Evolutionary conservation across 495 filamentous ascomycete species (phyloP).

Genomic region (Xylaria nigripes): DNA sequence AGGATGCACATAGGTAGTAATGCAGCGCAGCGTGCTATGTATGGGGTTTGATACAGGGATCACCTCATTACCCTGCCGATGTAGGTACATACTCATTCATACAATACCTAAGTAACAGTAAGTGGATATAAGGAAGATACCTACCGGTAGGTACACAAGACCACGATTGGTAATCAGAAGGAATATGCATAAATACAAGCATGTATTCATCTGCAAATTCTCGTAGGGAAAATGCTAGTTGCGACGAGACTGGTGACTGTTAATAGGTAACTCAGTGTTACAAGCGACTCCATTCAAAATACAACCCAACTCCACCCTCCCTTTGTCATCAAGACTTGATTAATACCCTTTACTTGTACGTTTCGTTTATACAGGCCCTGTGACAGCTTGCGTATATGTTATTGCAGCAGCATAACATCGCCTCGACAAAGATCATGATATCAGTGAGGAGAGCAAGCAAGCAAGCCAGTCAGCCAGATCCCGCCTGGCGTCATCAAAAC

Average conservation of each 20-base stretch:
- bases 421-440: too few species aligned
- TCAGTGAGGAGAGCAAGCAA: conserved; percentile 1
- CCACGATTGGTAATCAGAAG: too few species aligned
- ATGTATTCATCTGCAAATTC: neutral
- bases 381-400: neutral
- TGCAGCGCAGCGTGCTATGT: neutral
- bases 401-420: neutral
- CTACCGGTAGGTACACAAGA: too few species aligned
- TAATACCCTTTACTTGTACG: neutral
- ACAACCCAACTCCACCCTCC: conserved; percentile 1
- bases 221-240: neutral
- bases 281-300: conserved; percentile 2
- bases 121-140: too few species aligned
- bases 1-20: neutral
- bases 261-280: conserved; percentile 7
- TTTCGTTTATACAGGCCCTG: neutral
- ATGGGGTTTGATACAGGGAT: conserved; percentile 1
- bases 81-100: too few species aligned
- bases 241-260: neutral
- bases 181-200: too few species aligned
- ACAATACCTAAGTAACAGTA: too few species aligned
- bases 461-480: neutral
- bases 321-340: neutral
- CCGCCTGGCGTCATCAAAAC: neutral
- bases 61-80: neutral